Evolutionary conservation across 768 basidiomycete genomes (phyloP).

Genomic region (Trametes cubensis): DNA sequence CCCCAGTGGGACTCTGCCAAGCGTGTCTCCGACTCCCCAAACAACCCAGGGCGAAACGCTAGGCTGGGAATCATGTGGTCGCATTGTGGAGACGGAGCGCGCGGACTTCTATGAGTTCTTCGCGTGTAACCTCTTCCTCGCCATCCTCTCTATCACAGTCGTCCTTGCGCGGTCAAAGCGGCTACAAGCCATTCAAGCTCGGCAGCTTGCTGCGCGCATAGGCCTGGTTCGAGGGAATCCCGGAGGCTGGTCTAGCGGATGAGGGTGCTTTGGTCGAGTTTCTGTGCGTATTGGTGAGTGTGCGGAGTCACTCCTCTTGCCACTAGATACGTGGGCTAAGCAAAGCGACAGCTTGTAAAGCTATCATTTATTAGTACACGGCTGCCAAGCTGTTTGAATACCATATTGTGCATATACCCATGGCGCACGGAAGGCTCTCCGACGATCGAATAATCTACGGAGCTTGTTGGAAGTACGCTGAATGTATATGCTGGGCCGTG

Average conservation of each 20-base stretch:
- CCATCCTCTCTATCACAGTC: slow-evolving; percentile 61
- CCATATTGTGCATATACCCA: too few relatives aligned
- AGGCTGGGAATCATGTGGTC: slow-evolving; percentile 94
- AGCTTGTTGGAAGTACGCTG: too few relatives aligned
- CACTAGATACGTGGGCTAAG: too few relatives aligned
- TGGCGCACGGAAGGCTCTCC: too few relatives aligned
- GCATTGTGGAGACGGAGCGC: slow-evolving; percentile 75
- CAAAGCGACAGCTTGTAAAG: background rate
- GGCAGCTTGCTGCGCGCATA: slow-evolving; percentile 84
- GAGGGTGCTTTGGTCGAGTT: background rate
- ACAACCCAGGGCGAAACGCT: slow-evolving; percentile 57
- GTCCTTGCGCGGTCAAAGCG: slow-evolving; percentile 70
- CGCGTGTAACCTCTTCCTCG: slow-evolving; percentile 79
- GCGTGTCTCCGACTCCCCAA: slow-evolving; percentile 14
- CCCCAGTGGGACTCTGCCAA: slow-evolving; percentile 17
- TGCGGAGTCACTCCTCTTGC: background rate
- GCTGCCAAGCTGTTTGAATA: background rate
- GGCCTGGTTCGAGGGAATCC: slow-evolving; percentile 60
- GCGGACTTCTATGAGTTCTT: slow-evolving; percentile 92
- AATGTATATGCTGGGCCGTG: background rate
- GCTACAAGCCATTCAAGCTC: slow-evolving; percentile 72
- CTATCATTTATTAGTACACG: background rate
- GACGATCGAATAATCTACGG: too few relatives aligned
- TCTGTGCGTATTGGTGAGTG: slow-evolving; percentile 2
- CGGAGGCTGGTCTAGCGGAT: slow-evolving; percentile 30